phyloP scores from a whole-genome alignment of 176 grass and related monocot genomes.

The Carex parvula region DNA sequence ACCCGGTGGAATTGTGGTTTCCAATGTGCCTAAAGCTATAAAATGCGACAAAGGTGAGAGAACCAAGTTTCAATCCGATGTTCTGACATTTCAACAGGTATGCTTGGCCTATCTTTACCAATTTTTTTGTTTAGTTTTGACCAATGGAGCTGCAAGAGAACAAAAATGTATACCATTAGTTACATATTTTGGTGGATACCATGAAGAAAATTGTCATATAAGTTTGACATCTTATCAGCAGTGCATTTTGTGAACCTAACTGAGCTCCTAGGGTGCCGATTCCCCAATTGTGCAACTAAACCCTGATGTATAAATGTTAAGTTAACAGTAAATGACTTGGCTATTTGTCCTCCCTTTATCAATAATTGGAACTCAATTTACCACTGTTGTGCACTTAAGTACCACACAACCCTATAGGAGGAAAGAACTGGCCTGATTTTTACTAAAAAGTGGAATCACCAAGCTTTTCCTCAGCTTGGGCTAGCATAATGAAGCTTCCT shows the following conservation, averaged over 20 bases:
- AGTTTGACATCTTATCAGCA: background rate
- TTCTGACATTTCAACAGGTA: constrained; percentile 93
- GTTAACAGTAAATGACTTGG: background rate
- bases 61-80: constrained; percentile 71
- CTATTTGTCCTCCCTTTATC: background rate
- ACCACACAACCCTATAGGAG: background rate
- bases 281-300: background rate
- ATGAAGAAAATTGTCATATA: background rate
- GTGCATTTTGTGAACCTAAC: background rate
- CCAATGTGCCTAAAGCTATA: constrained; percentile 53
- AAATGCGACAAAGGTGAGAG: constrained; percentile 95
- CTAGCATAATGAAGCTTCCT: background rate
- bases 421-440: background rate
- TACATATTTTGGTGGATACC: background rate
- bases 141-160: background rate
- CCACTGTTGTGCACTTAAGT: background rate
- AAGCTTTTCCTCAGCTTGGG: background rate
- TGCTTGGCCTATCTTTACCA: background rate
- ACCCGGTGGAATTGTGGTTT: constrained; percentile 52
- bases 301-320: background rate
- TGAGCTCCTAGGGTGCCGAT: background rate
- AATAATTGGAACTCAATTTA: background rate
- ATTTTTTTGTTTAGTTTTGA: background rate
- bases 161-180: background rate
- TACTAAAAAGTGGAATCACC: background rate